These are phyloP conservation scores for Tuber umbilicatum DNA, from an alignment of 495 filamentous ascomycete species.

Conservation along the genomic window DNA sequence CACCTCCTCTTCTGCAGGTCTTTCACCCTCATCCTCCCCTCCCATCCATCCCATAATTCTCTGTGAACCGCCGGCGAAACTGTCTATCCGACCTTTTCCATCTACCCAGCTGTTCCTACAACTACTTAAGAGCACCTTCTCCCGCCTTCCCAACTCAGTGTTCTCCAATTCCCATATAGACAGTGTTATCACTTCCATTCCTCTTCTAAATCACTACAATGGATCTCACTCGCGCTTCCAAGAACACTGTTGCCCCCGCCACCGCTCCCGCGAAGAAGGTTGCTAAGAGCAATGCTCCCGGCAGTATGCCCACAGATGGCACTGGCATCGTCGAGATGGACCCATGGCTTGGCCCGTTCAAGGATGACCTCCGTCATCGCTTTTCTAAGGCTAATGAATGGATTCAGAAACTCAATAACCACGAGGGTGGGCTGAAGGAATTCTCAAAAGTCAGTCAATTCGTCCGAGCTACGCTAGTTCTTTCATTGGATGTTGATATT, in stretches of 20 bases:
- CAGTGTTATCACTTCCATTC: conserved; percentile 11
- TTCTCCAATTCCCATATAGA: conserved; percentile 20
- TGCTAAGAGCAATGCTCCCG: conserved; percentile 1
- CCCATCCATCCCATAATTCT: not conserved
- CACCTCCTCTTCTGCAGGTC: conserved; percentile 21
- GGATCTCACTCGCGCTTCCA: conserved; percentile 35
- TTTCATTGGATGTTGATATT: conserved; percentile 9
- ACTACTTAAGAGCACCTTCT: not conserved
- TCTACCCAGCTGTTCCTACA: not conserved
- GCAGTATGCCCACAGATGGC: conserved; percentile 33
- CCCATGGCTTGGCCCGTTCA: conserved; percentile 82
- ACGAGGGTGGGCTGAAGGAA: conserved; percentile 83
- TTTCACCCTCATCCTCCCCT: conserved; percentile 23
- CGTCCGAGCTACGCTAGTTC: not conserved
- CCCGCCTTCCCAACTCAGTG: not conserved
- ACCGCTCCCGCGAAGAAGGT: not conserved
- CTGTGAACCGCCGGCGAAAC: not conserved
- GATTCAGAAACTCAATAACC: conserved; percentile 73
- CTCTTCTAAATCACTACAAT: conserved; percentile 20
- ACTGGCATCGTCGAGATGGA: conserved; percentile 81
- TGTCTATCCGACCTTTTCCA: not conserved
- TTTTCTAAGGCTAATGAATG: conserved; percentile 78
- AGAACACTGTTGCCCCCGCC: conserved; percentile 31
- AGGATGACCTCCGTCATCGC: conserved; percentile 65
- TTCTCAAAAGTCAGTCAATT: conserved; percentile 66